Evolutionary conservation across 2,329 filamentous ascomycete species (phyloP), one percentile per base, ranked within the genome.

Genomic region (Fonsecaea nubica): DNA sequence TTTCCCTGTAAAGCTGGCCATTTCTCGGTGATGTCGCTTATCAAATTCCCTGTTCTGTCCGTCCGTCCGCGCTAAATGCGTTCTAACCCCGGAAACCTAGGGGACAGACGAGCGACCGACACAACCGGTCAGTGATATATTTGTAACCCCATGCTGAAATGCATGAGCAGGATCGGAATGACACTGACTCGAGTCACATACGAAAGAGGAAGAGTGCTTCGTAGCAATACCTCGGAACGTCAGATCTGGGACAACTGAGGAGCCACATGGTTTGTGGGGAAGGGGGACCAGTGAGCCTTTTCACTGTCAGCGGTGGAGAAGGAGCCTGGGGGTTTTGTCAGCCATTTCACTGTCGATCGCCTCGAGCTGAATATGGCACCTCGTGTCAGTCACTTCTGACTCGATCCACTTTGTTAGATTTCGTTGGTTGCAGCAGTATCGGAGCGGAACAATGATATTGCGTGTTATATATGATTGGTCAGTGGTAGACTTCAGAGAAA

Each of bases 1-100:
- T 36, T 59, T 60, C 38, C 62, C 62, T 58, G 64, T 35, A 25
- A 64, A 64, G 33, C 33, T 35, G 15, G 61, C 57, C 65, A 67
- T 63, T 48, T 21, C 45, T 25, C 45, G 57, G 13, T 13, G 50
- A 13, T 53, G 3, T 9, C 13, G 52, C 33, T 21, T 15, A 32
- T 54, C 9, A 18, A 8, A 12, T 13, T 40, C 1, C 9, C 25
- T 25, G 30, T 38, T 40, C 12, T 4, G 32, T 42, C 5, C 32
- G 25, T 25, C 10, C n/a, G 13, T 42, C 40, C 42, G 33, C 18
- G 30, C 35, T 42, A 61, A 18, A 36, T 50, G 18, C 42, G 25
- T 15, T 25, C 33, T 18, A 52, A 7, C n/a, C 15, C 21, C 30
- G 42, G 21, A 15, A 10, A 40, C 10, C 33, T 42, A 1, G 36